Evolutionary conservation across 2,329 filamentous ascomycete genomes (phyloP), one percentile per base, ranked within the genome.

Genomic region (Talaromyces sp.): DNA sequence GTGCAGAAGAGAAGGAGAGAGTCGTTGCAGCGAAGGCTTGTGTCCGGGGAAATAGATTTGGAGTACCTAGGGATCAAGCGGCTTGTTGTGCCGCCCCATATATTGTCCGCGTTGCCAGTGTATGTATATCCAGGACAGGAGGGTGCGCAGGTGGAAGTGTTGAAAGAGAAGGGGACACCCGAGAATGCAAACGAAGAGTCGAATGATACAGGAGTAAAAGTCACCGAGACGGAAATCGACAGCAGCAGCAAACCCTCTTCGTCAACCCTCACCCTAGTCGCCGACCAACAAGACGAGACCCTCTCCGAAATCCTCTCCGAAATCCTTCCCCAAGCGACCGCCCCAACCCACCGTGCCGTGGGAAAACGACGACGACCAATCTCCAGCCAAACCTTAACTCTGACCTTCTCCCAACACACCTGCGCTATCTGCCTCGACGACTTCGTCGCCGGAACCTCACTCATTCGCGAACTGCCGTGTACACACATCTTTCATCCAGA

Each of bases 401-500:
- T 76, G 35, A 75, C 77, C 43, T 83, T 91, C 70, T 87, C 88
- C 22, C 95, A 98, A 74, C 88, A 91, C 0, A 89, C 86, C 2
- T 98, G 95, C 74, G 87, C 91, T n/a, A 97, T 98, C 62, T 99
- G 95, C 73, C 84, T 96, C 0, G 90, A 92, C 63, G 87, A 91
- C 66, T 98, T 92, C 72, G 84, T 90, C 27, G 33, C 85, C 87
- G 16, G 85, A 43, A 79, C 83, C 19, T 90, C 91, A 0, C 85
- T 88, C 22, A 93, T 98, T 63, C 90, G 93, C 63, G 91, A 97
- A 77, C 82, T 98, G 2, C 88, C 92, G 0, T 99, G 95, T 71
- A 88, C 90, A 0, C 95, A 99, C 75, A 94, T 98, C 64, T 99
- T 93, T 77, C 94, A 99, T 70, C 90, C 91, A 0, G 89, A 91